Base-by-base conservation (phyloP, 176 grass and related monocot species). In the Carex myosuroides region DNA sequence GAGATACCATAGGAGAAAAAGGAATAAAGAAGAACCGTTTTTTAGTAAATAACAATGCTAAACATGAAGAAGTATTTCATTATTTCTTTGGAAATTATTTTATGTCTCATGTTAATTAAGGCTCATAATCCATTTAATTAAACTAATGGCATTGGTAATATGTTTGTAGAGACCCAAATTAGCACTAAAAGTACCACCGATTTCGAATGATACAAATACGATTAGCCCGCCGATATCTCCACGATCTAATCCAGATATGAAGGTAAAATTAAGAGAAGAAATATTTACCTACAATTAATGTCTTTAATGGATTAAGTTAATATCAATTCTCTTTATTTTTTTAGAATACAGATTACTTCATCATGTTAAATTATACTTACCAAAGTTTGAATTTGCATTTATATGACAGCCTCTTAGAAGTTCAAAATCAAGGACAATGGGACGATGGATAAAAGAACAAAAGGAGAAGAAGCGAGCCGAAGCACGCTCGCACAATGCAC, bases 381-480 rank as follows among this genome's bases (percentile, higher is more conserved):
- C 1, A 30, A 57, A 29, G 16, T 54, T 20, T 42, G 11, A 22
- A 20, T 24, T 79, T 9, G 13, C 48, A 16, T 4, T 8, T 63
- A 42, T 74, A 8, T 58, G 17, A 17, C 86, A 93, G 89, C 73
- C 88, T 79, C 92, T 90, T 22, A 77, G 92, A 20, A 85, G 78
- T 1, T 48, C 79, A 0, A 85, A 84, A 3, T 89, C 85, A 50
- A 94, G 86, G 81, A 91, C 92, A 59, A 92, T 98, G 87, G 92
- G 89, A 17, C 58, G 79, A 69, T 98, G 95, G 95, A 88, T 98
- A 74, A 94, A 98, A 86, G 92, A 98, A 86, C 95, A 94, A 83
- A 90, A 90, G 92, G 95, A 98, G 89, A 92, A 92, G 87, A 92
- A 92, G 80, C 87, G 92, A 80, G 89, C 89, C 4, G 95, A 98